Percentiles rank a stretch among this genome's conserved stretches.
Evolutionary conservation across 2,329 filamentous ascomycete species (phyloP).

Genomic region (Teratosphaeria epicoccoides): DNA sequence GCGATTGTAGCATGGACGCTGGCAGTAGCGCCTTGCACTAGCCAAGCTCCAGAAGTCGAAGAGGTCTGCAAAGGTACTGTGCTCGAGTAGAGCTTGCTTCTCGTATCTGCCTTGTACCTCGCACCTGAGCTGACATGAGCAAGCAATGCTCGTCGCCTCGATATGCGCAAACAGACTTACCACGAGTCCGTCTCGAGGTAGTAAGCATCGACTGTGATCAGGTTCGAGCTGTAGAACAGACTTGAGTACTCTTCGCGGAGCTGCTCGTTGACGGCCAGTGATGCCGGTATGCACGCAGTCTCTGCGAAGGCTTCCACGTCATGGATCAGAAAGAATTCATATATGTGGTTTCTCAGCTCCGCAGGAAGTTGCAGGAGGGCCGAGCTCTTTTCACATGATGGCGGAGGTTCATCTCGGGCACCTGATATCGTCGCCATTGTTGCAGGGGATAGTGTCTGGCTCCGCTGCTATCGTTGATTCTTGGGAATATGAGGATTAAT

Average conservation of each 20-base stretch:
- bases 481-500: no score
- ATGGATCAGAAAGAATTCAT: background rate
- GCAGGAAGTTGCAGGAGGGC: conserved; percentile 4
- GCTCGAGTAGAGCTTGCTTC: conserved; percentile 6
- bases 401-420: background rate
- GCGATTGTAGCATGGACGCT: conserved; percentile 1
- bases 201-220: conserved; percentile 9
- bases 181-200: conserved; percentile 9
- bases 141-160: no score
- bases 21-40: conserved; percentile 9
- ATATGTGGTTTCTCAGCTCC: conserved; percentile 4
- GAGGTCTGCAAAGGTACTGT: conserved; percentile 5
- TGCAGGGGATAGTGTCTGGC: no score
- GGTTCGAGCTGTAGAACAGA: conserved; percentile 7
- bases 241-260: conserved; percentile 5
- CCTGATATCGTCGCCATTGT: background rate
- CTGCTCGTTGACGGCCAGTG: conserved; percentile 2
- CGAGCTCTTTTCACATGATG: background rate
- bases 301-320: conserved; percentile 5
- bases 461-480: no score
- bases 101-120: conserved; percentile 1
- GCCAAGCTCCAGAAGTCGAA: conserved; percentile 9
- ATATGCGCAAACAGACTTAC: background rate
- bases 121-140: background rate
- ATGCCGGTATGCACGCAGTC: background rate